Evolutionary conservation across 2,329 filamentous ascomycete genomes (phyloP).

Genomic region (Ceratocystiopsis brevicomis): DNA sequence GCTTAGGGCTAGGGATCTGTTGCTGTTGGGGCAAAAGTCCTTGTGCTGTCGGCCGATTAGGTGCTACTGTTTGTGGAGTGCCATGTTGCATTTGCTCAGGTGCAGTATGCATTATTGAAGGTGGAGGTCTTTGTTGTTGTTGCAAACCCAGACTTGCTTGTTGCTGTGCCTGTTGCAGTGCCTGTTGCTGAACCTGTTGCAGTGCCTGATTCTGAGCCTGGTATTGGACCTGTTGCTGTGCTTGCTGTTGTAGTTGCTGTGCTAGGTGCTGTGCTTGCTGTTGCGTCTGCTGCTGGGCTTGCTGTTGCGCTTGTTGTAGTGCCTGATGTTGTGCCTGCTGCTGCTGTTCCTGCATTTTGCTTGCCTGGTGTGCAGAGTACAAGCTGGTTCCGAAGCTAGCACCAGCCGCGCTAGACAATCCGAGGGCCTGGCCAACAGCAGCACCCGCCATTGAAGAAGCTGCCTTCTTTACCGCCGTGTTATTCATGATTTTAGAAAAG

Average conservation of each 20-base stretch:
- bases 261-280: neutral
- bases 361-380: conserved; percentile 3
- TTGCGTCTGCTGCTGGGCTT: neutral
- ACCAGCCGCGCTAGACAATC: conserved; percentile 3
- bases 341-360: neutral
- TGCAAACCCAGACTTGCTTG: neutral
- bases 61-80: no score
- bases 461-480: conserved; percentile 6
- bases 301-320: neutral
- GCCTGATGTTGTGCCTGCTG: neutral
- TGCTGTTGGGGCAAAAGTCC: no score
- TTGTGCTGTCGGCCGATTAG: no score
- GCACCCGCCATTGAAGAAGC: conserved; percentile 6
- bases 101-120: no score
- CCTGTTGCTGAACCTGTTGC: neutral
- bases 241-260: neutral
- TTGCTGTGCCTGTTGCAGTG: neutral
- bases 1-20: no score
- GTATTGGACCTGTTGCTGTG: neutral
- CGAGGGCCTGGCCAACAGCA: conserved; percentile 3
- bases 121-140: neutral
- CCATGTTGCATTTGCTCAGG: no score
- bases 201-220: neutral
- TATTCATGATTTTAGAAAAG: conserved; percentile 8
- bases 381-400: conserved; percentile 2